These are phyloP conservation scores for Beverwykella pulmonaria DNA, from an alignment of 495 filamentous ascomycete genomes.

Conservation along the genomic window DNA sequence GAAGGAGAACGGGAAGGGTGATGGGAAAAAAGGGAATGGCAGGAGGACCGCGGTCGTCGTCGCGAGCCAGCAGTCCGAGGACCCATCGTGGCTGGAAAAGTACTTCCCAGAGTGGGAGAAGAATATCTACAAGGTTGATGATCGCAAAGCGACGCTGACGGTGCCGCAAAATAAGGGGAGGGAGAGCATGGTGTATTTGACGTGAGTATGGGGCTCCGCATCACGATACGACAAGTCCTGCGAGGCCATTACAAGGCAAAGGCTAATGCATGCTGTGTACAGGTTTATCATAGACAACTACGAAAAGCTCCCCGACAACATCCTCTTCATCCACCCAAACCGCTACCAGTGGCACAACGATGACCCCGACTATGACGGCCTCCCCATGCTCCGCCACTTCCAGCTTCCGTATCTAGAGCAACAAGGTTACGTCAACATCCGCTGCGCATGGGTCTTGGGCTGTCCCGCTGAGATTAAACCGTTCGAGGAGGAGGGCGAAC, in stretches of 20 bases:
- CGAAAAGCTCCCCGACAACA: conserved; percentile 33
- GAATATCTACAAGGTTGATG: conserved; percentile 37
- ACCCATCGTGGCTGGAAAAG: conserved; percentile 36
- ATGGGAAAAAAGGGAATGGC: not conserved
- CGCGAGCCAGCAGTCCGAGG: conserved; percentile 28
- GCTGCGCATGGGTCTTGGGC: conserved; percentile 64
- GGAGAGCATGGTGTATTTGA: conserved; percentile 40
- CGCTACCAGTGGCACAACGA: conserved; percentile 42
- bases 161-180: conserved; percentile 37
- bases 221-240: not conserved
- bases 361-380: conserved; percentile 40
- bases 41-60: conserved; percentile 34
- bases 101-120: conserved; percentile 38
- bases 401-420: conserved; percentile 58
- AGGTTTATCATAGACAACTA: conserved; percentile 42
- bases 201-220: conserved; percentile 14
- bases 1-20: not conserved
- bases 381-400: conserved; percentile 56
- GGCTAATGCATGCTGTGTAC: not conserved
- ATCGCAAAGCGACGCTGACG: conserved; percentile 27
- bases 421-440: conserved; percentile 66
- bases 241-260: not conserved
- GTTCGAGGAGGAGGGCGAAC: conserved; percentile 48
- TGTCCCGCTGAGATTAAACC: conserved; percentile 64
- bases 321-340: conserved; percentile 37